Conservation (phyloP, 1,139 yeast genomes). For the Candida sojae region DNA sequence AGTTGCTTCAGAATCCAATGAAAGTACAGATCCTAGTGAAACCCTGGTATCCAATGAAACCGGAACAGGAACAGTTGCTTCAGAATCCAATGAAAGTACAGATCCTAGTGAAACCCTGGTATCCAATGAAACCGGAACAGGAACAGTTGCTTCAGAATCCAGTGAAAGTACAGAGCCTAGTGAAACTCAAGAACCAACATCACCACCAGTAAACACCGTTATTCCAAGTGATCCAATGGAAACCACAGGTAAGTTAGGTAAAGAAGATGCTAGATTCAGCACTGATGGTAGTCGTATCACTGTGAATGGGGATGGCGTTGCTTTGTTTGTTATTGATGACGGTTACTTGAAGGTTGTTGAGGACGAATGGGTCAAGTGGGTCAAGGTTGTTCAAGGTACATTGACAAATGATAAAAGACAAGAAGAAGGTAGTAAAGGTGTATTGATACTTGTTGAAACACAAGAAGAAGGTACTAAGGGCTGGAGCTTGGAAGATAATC, state of each 20-base stretch:
- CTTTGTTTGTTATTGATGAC: not conserved
- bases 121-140: constrained; percentile 3
- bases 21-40: not conserved
- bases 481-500: too few species aligned
- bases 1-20: too few species aligned
- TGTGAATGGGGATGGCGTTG: not conserved
- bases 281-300: not conserved
- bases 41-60: too few species aligned
- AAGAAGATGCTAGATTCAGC: not conserved
- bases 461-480: too few species aligned
- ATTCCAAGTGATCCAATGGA: not conserved
- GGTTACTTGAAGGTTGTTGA: not conserved
- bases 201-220: not conserved
- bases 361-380: not conserved
- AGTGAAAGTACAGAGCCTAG: not conserved
- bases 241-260: not conserved
- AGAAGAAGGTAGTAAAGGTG: not conserved
- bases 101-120: not conserved
- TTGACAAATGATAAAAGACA: not conserved
- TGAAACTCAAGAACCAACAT: too few species aligned
- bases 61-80: not conserved
- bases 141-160: constrained; percentile 5
- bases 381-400: not conserved
- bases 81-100: constrained; percentile 3
- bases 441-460: too few species aligned